These are phyloP conservation scores for Zoysia matrella DNA, from an alignment of 202 grass and related monocot species.

Conservation along the genomic window DNA sequence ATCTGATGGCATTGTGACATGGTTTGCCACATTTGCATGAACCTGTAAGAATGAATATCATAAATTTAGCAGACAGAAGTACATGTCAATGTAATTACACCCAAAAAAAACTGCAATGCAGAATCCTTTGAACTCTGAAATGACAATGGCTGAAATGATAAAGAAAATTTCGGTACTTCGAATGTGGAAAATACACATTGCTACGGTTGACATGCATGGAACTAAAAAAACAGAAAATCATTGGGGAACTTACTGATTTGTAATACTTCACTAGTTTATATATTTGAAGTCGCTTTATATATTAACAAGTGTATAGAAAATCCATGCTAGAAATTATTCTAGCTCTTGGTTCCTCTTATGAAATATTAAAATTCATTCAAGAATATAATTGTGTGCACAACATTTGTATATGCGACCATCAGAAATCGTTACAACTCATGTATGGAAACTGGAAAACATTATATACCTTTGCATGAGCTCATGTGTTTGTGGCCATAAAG, in stretches of 20 bases:
- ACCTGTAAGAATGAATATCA: not conserved
- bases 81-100: not conserved
- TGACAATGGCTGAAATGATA: not conserved
- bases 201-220: constrained; percentile 4
- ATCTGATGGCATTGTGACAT: constrained; percentile 73
- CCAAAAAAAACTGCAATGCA: not conserved
- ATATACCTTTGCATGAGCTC: not conserved
- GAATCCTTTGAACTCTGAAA: not conserved
- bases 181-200: not conserved
- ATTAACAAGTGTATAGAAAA: no score
- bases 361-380: no score
- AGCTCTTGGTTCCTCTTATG: no score
- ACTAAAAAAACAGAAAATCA: constrained; percentile 2
- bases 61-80: not conserved
- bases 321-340: no score
- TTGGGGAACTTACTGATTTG: no score
- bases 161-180: not conserved
- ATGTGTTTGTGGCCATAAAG: no score
- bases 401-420: no score
- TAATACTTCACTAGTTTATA: no score
- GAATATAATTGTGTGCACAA: no score
- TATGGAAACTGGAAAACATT: not conserved
- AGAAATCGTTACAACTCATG: no score
- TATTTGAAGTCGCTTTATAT: no score
- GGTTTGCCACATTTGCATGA: no score